Evolutionary conservation across 768 basidiomycete genomes (phyloP), one percentile per base, ranked within the genome.

Genomic region (Lentinula sp.): DNA sequence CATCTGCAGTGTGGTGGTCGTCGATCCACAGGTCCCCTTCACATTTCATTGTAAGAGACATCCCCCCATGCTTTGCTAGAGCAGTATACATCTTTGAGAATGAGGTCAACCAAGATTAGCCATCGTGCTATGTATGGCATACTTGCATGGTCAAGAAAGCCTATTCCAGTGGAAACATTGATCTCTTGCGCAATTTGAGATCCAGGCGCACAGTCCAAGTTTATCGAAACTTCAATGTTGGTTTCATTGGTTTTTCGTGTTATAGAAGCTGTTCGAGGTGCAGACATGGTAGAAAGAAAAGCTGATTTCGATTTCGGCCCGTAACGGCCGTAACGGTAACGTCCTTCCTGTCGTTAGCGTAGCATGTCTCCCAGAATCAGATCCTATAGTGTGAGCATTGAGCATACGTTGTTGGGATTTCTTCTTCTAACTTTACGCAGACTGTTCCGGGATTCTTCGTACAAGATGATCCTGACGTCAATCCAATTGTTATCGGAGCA

Each of bases 1-100:
- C 85, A 91, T 99, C 97, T 83, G 96, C 93, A 51, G 95, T 93
- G 75, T 99, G 97, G 69, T 98, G 97, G 76, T 99, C 97, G 75
- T 99, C 97, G 62, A 98, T 97, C 85, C 89, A 92, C 7, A 98
- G 81, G 72, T 99, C 97, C 43, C 97, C 97, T 70, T 91, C 86
- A 74, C 95, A 98, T 66, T 90, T 88, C 77, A 99, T 82, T 18
- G 82, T 85, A 63, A 99, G 78, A 0, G 93, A 95, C 86, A 97
- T 91, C 61, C 94, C 94, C 18, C 93, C 85, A 75, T 99, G 97
- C 73, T 98, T 98, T 39, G 97, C 96, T 4, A 99, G 84, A 1
- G 97, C 96, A 64, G 93, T 88, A 72, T 94, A 95, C 97, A 99
- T 99, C 96, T 99, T 62, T 8, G 42, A 28, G 46, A 56, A 35